phyloP scores from a whole-genome alignment of 768 basidiomycete genomes.

The Leccinum arenicola region DNA sequence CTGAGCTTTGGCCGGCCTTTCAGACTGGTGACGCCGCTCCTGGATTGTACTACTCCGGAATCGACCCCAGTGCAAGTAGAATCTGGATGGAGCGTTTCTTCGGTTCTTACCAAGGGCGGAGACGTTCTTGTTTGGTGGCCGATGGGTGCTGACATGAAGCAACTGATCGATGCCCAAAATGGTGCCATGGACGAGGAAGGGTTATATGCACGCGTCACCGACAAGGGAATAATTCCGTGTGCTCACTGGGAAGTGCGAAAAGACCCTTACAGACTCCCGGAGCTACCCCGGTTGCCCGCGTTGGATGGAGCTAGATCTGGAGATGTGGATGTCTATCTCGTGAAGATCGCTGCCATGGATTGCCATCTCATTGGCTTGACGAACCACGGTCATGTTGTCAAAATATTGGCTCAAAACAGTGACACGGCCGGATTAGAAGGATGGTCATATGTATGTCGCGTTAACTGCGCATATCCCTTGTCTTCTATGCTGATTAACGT shows the following conservation, averaged over 20 bases:
- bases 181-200: constrained; percentile 43
- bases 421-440: constrained; percentile 40
- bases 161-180: constrained; percentile 38
- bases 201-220: constrained; percentile 30
- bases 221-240: constrained; percentile 54
- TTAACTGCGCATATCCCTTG: neutral
- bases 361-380: constrained; percentile 76
- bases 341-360: constrained; percentile 81
- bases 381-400: constrained; percentile 73
- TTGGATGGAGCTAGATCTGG: constrained; percentile 31
- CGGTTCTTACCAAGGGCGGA: constrained; percentile 67
- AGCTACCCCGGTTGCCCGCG: constrained; percentile 58
- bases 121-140: constrained; percentile 80
- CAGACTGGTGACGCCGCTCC: constrained; percentile 41
- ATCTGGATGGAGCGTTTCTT: constrained; percentile 81
- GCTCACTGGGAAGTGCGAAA: constrained; percentile 52
- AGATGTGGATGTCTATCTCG: constrained; percentile 44
- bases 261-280: constrained; percentile 58
- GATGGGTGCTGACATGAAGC: constrained; percentile 41
- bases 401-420: constrained; percentile 45
- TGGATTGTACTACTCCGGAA: constrained; percentile 42
- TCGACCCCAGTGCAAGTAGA: constrained; percentile 60
- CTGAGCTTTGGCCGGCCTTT: constrained; percentile 78
- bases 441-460: constrained; percentile 72
- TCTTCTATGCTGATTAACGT: neutral